Base-by-base conservation (phyloP, 2,329 filamentous ascomycete species). In the Aureobasidium melanogenum region DNA sequence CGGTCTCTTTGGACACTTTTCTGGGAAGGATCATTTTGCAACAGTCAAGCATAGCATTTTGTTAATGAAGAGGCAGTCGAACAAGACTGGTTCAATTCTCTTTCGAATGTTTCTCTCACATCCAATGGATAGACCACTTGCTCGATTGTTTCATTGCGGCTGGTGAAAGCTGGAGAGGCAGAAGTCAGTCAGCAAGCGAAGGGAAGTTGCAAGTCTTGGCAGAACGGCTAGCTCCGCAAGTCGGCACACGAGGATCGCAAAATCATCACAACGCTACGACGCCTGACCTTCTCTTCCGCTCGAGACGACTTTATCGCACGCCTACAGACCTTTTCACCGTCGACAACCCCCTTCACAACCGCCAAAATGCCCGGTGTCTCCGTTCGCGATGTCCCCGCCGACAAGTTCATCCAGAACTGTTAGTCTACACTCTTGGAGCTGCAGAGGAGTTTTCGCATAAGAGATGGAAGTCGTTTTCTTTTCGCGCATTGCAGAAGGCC, bases 351-450 rank as follows among this genome's bases (percentile, higher is more conserved):
- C 60, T 48, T 43, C 63, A 68, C 62, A 69, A 84, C 82, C 82
- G 82, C 81, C 81, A 91, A 82, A 77, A 92, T 92, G 89, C 80
- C 87, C 79, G 89, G 88, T 79, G 83, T 90, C 77, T 84, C 82
- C 73, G 89, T 59, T 26, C 56, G 56, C 36, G 56, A 59, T 41
- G 56, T 59, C 56, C 56, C 56, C 47, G 88, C 89, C 79, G 88
- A 91, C 79, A 90, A 92, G 82, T 94, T 94, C 84, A 92, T 94
- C 81, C 80, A 83, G 72, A 84, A 88, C 76, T 95, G 94, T 48
- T 59, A 59, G 44, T 48, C 50, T 54, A 32, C 56, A 22, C 56
- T 46, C 17, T 32, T 19, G 44, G 54, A 36, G 28, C 24, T 17
- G 54, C 14, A 57, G 54, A 38, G 15, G 54, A 57, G 28, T 30